phyloP scores from a whole-genome alignment of 2,329 filamentous ascomycete species.

The Phialemonium atrogriseum region DNA sequence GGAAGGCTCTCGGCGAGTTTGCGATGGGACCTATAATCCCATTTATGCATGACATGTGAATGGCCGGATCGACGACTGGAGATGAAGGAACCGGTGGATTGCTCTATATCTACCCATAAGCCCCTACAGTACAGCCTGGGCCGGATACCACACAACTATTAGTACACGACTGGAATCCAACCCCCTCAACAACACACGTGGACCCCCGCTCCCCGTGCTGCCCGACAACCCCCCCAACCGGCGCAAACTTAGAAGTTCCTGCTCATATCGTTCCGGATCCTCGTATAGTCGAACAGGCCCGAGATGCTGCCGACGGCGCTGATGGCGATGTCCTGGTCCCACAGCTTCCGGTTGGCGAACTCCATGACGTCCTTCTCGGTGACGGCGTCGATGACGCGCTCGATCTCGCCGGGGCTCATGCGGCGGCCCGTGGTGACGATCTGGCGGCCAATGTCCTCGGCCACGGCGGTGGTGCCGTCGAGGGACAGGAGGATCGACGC shows the following conservation, averaged over 20 bases:
- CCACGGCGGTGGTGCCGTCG: conserved; percentile 92
- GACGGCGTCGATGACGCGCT: conserved; percentile 80
- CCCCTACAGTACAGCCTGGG: conserved; percentile 33
- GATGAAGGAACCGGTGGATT: conserved; percentile 13
- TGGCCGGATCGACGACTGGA: too few species aligned
- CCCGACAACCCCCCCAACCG: conserved; percentile 4
- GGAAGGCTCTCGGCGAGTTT: too few species aligned
- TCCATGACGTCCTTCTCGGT: conserved; percentile 96
- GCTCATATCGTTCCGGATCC: conserved; percentile 26
- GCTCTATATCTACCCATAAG: conserved; percentile 23
- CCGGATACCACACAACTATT: conserved; percentile 19
- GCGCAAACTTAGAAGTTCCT: conserved; percentile 27
- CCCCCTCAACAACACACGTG: too few species aligned
- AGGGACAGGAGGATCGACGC: conserved; percentile 94
- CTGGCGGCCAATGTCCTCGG: conserved; percentile 97
- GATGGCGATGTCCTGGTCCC: conserved; percentile 95
- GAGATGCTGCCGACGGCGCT: conserved; percentile 91
- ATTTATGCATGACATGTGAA: too few species aligned
- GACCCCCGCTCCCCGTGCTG: conserved; percentile 7
- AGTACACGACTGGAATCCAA: conserved; percentile 18
- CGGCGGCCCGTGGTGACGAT: conserved; percentile 95
- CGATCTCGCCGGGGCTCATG: conserved; percentile 86
- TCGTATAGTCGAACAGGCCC: conserved; percentile 65
- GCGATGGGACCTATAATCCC: too few species aligned
- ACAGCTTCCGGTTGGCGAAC: conserved; percentile 89